Evolutionary conservation across 2,329 filamentous ascomycete genomes (phyloP), one percentile per base, ranked within the genome.

Genomic region (Paradendryphiella salina): DNA sequence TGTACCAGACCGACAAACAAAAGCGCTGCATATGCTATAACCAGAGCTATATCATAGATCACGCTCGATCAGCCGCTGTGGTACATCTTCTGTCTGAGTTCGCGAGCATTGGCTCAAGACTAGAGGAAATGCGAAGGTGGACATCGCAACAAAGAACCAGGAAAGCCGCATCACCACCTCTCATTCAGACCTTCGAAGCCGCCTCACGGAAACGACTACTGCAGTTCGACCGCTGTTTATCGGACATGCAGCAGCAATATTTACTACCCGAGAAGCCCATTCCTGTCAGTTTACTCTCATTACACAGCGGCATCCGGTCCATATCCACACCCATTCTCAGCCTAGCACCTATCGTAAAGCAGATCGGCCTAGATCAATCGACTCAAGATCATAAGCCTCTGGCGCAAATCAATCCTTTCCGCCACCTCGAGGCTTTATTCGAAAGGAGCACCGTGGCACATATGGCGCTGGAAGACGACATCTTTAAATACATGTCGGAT

Each of bases 381-480:
- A 50, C 18, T 3, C 73, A 79, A n/a, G 75, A 79, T 36, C 73
- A 89, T 6, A 77, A 82, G 29, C 71, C 77, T 23, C 43, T 52
- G 18, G 62, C 67, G 11, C 60, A 63, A n/a, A 66, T 67, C 0
- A 65, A 68, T 26, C 80, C 86, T 0, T 91, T 93, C 65, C 80
- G 81, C n/a, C 87, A 90, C 60, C 79, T 96, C 4, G 90, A 96
- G 69, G 76, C 87, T 1, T 76, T 96, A 0, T 96, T 87, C 65
- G 83, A 89, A 32, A 80, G 85, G 17, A 82, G 86, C 1, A 86
- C 84, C 51, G 76, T 82, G 43, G 82, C 86, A 0, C 91, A 96
- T 65, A 79, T 89, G 36, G 81, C 83, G 13, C 87, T 87, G 1
- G 83, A 89, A 47, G 75, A 79, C 1, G 69, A 70, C 0, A 76